Conservation (phyloP, 495 filamentous ascomycete genomes). For the Hypoxylon cercidicola region DNA sequence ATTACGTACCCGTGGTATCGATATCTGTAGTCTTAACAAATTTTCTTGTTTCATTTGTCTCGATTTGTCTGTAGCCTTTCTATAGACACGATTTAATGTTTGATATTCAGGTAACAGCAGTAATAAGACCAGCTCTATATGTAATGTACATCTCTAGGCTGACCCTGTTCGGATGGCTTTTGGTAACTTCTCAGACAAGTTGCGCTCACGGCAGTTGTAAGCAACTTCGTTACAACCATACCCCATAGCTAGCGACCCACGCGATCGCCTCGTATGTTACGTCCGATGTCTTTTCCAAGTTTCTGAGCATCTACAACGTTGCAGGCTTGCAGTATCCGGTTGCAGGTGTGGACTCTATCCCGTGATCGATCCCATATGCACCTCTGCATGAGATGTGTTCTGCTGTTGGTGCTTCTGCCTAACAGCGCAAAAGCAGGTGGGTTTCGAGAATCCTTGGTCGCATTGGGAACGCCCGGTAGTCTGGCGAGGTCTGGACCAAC, state of each 20-base stretch:
- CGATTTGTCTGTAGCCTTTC: constrained; percentile 5
- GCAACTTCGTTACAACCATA: background rate
- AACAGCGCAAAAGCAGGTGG: background rate
- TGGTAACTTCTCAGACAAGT: constrained; percentile 1
- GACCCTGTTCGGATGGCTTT: background rate
- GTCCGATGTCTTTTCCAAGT: background rate
- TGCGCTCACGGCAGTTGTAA: constrained; percentile 11
- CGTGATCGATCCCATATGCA: constrained; percentile 40
- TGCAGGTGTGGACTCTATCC: constrained; percentile 19
- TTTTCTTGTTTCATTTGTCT: constrained; percentile 23
- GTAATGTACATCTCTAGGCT: constrained; percentile 7
- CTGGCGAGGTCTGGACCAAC: constrained; percentile 32
- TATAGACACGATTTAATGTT: constrained; percentile 22
- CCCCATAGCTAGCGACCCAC: constrained; percentile 19
- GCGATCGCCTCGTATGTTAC: background rate
- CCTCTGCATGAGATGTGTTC: constrained; percentile 29
- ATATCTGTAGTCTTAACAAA: constrained; percentile 2
- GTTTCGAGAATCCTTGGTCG: constrained; percentile 13
- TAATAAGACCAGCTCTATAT: constrained; percentile 9
- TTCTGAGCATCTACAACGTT: constrained; percentile 1
- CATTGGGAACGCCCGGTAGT: constrained; percentile 15
- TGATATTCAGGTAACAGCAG: constrained; percentile 13
- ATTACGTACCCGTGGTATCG: constrained; percentile 17
- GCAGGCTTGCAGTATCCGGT: constrained; percentile 22
- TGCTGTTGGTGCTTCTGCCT: background rate